phyloP scores from a whole-genome alignment of 106 monocot genomes.

The Platanthera guangdongensis region DNA sequence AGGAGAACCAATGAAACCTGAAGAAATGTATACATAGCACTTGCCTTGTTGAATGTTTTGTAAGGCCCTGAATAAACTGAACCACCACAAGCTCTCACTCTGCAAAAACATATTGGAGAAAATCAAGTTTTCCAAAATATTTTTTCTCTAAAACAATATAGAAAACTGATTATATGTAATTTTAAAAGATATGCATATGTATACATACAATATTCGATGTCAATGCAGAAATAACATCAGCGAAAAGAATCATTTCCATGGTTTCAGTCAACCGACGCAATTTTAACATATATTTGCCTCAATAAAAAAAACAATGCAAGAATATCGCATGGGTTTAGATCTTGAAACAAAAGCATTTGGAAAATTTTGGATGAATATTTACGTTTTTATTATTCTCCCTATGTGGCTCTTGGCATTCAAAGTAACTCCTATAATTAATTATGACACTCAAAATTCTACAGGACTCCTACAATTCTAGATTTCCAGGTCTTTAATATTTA shows the following conservation, averaged over 20 bases:
- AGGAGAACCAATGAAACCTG: neutral
- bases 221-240: neutral
- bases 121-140: neutral
- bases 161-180: neutral
- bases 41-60: neutral
- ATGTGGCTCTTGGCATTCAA: too few species aligned
- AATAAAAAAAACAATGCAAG: neutral
- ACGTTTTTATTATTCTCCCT: too few species aligned
- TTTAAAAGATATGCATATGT: neutral
- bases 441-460: too few species aligned
- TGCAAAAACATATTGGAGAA: neutral
- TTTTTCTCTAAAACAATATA: neutral
- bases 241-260: neutral
- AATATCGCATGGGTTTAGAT: too few species aligned
- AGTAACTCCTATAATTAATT: too few species aligned
- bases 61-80: neutral
- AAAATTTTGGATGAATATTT: too few species aligned
- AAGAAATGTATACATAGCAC: neutral
- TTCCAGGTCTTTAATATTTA: too few species aligned
- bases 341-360: too few species aligned
- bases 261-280: neutral
- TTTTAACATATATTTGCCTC: neutral
- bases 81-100: neutral
- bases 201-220: neutral
- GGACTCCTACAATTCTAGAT: too few species aligned